These are phyloP conservation scores for Plasmodium relictum DNA, from an alignment of 169 alveolate species.

Conservation along the genomic window DNA sequence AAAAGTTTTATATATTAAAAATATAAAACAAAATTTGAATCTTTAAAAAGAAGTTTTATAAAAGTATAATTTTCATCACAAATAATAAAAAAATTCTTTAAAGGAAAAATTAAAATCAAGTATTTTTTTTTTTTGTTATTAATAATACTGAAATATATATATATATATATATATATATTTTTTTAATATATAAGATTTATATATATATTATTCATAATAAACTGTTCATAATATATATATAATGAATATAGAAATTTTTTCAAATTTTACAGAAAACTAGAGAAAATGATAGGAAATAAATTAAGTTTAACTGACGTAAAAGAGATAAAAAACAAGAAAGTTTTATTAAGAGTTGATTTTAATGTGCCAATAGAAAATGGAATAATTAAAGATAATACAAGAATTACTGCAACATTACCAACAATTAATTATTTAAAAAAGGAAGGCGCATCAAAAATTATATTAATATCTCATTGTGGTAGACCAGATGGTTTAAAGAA, in stretches of 20 bases:
- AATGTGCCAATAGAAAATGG: slow-evolving; percentile 97
- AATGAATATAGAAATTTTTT: neutral
- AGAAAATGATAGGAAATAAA: slow-evolving; percentile 61
- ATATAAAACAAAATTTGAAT: too few species aligned
- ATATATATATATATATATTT: slow-evolving; percentile 5
- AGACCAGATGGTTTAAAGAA: slow-evolving; percentile 97
- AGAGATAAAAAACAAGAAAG: slow-evolving; percentile 90
- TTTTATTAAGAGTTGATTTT: slow-evolving; percentile 97
- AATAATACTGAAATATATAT: neutral
- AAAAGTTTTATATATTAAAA: too few species aligned
- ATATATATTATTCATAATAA: neutral
- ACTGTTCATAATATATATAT: neutral
- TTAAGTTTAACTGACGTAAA: slow-evolving; percentile 47
- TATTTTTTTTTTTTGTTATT: neutral
- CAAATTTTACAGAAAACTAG: neutral
- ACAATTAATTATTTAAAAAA: slow-evolving; percentile 93
- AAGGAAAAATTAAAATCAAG: too few species aligned
- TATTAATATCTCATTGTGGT: slow-evolving; percentile 97
- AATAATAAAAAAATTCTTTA: too few species aligned
- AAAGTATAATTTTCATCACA: too few species aligned
- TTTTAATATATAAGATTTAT: neutral
- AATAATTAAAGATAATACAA: slow-evolving; percentile 92
- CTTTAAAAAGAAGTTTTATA: too few species aligned
- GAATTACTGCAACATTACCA: slow-evolving; percentile 95
- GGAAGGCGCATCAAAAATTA: slow-evolving; percentile 93